Percentiles rank a stretch among this genome's conserved stretches.
Evolutionary conservation across 2,329 filamentous ascomycete genomes (phyloP).

Genomic region (Graphilbum ipis-grandicollis): DNA sequence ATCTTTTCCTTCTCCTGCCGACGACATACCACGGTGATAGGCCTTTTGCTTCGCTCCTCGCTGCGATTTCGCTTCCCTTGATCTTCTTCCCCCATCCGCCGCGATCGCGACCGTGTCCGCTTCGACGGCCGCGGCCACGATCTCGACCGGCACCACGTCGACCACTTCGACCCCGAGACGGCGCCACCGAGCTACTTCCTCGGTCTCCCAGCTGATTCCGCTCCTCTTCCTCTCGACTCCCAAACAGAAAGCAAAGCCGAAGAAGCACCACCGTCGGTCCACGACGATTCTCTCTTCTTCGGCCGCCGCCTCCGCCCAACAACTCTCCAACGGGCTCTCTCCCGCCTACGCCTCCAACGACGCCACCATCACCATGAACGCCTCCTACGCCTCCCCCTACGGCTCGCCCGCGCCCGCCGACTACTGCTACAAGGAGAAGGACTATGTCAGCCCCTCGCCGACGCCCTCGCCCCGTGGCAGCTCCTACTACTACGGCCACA

Average conservation of each 20-base stretch:
- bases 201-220: constrained; percentile 7
- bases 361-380: constrained; percentile 21
- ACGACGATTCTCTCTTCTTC: neutral
- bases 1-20: constrained; percentile 38
- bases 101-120: constrained; percentile 10
- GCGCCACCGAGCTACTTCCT: constrained; percentile 8
- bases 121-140: constrained; percentile 9
- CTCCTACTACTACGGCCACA: constrained; percentile 20
- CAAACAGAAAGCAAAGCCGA: constrained; percentile 6
- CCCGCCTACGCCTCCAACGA: constrained; percentile 16
- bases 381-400: constrained; percentile 23
- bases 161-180: constrained; percentile 8
- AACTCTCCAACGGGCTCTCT: neutral
- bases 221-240: constrained; percentile 8
- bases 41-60: constrained; percentile 18
- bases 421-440: constrained; percentile 32
- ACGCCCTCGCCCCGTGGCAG: constrained; percentile 37
- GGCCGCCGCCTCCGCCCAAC: neutral
- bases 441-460: constrained; percentile 35
- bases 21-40: constrained; percentile 46
- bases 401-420: constrained; percentile 22
- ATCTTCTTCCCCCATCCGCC: neutral
- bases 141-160: constrained; percentile 7
- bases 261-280: constrained; percentile 1
- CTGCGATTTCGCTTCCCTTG: neutral